A percentile compares a stretch with the other conserved stretches of the same genome.
Conservation (phyloP, 352 stramenopile species). For the Phytophthora cryptogea region DNA sequence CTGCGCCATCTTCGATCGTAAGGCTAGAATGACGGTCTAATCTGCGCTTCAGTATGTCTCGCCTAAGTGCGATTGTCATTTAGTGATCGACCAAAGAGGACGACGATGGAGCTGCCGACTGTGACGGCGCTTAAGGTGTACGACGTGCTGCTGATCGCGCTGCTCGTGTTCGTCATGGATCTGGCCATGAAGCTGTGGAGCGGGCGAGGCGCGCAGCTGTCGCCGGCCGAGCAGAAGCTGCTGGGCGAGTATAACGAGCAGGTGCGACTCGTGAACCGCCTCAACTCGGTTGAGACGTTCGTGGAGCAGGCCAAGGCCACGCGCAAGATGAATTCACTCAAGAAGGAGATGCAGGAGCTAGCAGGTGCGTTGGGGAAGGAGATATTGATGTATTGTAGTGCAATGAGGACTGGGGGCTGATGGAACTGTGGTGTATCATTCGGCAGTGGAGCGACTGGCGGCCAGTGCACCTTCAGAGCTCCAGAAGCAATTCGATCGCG, state of each 20-base stretch:
- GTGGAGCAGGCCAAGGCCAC: slow-evolving; percentile 88
- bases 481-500: slow-evolving; percentile 75
- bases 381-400: not conserved
- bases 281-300: slow-evolving; percentile 90
- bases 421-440: slow-evolving; percentile 7
- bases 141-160: slow-evolving; percentile 72
- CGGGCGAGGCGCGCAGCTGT: slow-evolving; percentile 51
- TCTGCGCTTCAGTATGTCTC: not conserved
- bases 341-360: slow-evolving; percentile 86
- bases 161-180: slow-evolving; percentile 60
- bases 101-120: slow-evolving; percentile 38
- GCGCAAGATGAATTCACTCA: slow-evolving; percentile 84
- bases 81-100: not conserved
- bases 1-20: slow-evolving; percentile 73
- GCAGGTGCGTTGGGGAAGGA: slow-evolving; percentile 42
- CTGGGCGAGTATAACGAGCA: slow-evolving; percentile 78
- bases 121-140: slow-evolving; percentile 65
- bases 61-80: slow-evolving; percentile 33
- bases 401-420: not conserved
- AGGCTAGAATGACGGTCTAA: no score
- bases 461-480: slow-evolving; percentile 64
- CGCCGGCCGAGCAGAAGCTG: slow-evolving; percentile 57
- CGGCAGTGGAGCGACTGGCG: slow-evolving; percentile 67
- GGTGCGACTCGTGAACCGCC: slow-evolving; percentile 75
- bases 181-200: slow-evolving; percentile 61